Conservation (phyloP, 768 basidiomycete genomes). For the Phallus indusiatus region DNA sequence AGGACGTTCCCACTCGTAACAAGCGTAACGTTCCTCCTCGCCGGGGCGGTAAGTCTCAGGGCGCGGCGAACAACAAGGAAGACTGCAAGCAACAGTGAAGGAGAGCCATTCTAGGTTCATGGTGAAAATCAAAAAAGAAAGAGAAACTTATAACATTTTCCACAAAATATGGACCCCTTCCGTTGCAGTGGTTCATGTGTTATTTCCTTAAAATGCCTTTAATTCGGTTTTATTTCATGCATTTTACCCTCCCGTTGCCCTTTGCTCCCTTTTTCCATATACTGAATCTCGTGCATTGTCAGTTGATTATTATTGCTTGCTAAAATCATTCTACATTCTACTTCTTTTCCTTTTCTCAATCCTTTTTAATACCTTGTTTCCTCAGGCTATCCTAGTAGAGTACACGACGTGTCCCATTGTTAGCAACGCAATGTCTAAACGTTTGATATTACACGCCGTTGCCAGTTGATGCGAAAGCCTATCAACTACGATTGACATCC, state of each 20-base stretch:
- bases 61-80: constrained; percentile 54
- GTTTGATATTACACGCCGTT: too few relatives aligned
- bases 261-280: too few relatives aligned
- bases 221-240: background rate
- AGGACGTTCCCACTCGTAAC: constrained; percentile 43
- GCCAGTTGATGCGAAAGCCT: too few relatives aligned
- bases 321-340: background rate
- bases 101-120: background rate
- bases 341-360: background rate
- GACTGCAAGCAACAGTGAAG: constrained; percentile 88
- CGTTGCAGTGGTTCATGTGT: too few relatives aligned
- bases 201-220: background rate
- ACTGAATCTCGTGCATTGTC: background rate
- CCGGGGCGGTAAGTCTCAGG: constrained; percentile 29
- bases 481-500: too few relatives aligned
- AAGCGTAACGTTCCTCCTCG: constrained; percentile 52
- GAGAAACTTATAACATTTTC: too few relatives aligned
- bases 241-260: too few relatives aligned
- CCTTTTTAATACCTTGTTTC: background rate
- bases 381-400: background rate
- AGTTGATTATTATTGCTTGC: background rate
- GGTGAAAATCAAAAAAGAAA: background rate
- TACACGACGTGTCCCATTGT: too few relatives aligned
- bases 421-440: too few relatives aligned
- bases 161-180: background rate